Percentiles rank a stretch among this genome's conserved stretches.
These are phyloP conservation scores for Plasmodium fragile DNA, from an alignment of 169 alveolate species.

Conservation along the genomic window DNA sequence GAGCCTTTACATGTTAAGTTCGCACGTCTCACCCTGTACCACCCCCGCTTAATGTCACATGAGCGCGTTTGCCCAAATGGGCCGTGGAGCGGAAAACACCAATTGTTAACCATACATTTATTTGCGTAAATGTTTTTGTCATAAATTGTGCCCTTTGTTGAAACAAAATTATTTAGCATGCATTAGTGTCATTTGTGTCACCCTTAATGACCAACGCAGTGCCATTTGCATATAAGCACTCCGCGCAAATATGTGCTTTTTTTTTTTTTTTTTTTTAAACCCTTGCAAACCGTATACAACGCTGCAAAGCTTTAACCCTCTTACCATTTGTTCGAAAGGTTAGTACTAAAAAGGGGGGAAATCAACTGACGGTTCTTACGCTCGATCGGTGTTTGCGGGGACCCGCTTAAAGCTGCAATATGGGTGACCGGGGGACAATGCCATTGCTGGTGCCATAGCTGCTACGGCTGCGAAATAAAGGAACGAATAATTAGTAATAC, in stretches of 20 bases:
- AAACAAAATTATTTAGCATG: background rate
- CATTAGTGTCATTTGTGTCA: background rate
- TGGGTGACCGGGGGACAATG: background rate
- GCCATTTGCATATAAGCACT: background rate
- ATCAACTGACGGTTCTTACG: background rate
- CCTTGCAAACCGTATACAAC: background rate
- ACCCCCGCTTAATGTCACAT: background rate
- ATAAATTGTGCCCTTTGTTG: background rate
- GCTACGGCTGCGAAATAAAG: background rate
- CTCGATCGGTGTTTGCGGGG: background rate
- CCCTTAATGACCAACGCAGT: background rate
- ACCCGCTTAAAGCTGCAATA: background rate
- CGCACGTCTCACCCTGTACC: background rate
- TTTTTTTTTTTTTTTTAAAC: background rate
- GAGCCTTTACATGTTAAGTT: background rate
- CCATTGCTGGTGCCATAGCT: background rate
- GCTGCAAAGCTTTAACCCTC: background rate
- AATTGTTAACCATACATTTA: background rate
- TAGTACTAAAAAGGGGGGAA: background rate
- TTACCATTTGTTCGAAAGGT: background rate
- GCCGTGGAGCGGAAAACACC: background rate
- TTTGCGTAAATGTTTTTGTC: background rate
- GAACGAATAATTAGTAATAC: background rate
- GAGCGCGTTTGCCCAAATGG: background rate
- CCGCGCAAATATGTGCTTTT: background rate